A percentile compares a stretch with the other conserved stretches of the same genome.
Evolutionary conservation across 2,329 filamentous ascomycete genomes (phyloP).

Genomic region (Stachybotrys elegans): DNA sequence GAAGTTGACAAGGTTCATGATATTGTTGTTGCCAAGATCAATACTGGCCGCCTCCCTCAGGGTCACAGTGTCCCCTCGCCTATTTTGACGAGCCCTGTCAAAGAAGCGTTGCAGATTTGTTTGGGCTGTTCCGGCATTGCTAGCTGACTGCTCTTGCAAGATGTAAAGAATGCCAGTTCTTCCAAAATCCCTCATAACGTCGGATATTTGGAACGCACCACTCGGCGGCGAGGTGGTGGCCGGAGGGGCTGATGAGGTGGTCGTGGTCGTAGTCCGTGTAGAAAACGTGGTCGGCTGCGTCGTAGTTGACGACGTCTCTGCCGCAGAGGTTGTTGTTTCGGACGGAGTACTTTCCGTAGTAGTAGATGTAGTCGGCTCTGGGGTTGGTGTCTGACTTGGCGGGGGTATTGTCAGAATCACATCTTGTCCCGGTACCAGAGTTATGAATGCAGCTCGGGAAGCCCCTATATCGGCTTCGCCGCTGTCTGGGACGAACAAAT

Average conservation of each 20-base stretch:
- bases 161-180: constrained; percentile 58
- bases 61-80: constrained; percentile 26
- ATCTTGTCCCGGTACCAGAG: background rate
- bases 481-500: constrained; percentile 18
- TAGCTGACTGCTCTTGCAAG: constrained; percentile 48
- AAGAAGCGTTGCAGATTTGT: constrained; percentile 51
- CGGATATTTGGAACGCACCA: constrained; percentile 42
- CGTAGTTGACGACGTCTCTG: background rate
- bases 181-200: constrained; percentile 58
- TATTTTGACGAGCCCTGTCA: constrained; percentile 25
- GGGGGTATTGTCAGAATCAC: background rate
- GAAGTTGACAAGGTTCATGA: constrained; percentile 46
- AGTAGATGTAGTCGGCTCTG: background rate
- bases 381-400: background rate
- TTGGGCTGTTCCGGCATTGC: constrained; percentile 50
- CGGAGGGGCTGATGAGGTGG: background rate
- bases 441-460: constrained; percentile 4
- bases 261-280: constrained; percentile 1
- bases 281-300: constrained; percentile 9
- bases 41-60: constrained; percentile 34
- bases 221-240: constrained; percentile 2
- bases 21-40: constrained; percentile 37
- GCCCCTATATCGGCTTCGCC: constrained; percentile 10
- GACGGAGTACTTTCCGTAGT: background rate
- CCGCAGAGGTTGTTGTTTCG: background rate